phyloP scores from a whole-genome alignment of 2,329 filamentous ascomycete species.

The Lecanicillium sp. region DNA sequence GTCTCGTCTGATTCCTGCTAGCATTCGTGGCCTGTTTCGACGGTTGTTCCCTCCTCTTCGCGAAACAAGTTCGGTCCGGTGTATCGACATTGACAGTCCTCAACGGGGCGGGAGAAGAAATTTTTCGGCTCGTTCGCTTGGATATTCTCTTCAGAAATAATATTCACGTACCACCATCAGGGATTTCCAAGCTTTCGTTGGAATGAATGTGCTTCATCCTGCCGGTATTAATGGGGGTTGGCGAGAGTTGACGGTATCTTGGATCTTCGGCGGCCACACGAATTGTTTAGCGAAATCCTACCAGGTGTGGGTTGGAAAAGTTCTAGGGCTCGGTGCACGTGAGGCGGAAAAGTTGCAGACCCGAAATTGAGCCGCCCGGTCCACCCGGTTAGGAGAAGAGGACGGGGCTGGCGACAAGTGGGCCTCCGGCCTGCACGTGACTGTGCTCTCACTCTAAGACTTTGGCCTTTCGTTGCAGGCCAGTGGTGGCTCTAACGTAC shows the following conservation, averaged over 20 bases:
- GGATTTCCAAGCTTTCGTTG: slow-evolving; percentile 89
- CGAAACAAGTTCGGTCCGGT: background rate
- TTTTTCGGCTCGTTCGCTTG: background rate
- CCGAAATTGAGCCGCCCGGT: slow-evolving; percentile 19
- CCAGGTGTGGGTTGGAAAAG: slow-evolving; percentile 37
- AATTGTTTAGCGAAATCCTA: slow-evolving; percentile 30
- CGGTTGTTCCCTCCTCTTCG: too few relatives aligned
- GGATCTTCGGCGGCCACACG: slow-evolving; percentile 26
- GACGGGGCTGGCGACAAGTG: background rate
- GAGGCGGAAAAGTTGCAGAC: slow-evolving; percentile 18
- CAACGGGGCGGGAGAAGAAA: background rate
- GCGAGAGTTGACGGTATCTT: slow-evolving; percentile 33
- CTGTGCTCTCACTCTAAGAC: background rate
- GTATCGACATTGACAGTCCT: background rate
- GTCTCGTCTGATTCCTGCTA: background rate
- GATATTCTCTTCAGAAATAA: slow-evolving; percentile 7
- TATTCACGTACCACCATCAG: slow-evolving; percentile 80
- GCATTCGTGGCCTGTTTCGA: too few relatives aligned
- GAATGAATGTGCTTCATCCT: slow-evolving; percentile 99
- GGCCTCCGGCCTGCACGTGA: background rate
- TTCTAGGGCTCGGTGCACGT: slow-evolving; percentile 36
- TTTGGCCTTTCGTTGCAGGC: too few relatives aligned
- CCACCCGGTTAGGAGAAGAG: slow-evolving; percentile 3
- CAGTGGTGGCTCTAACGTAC: too few relatives aligned
- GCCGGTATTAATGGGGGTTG: slow-evolving; percentile 45